phyloP scores from a whole-genome alignment of 805 yeast species.

The Yarrowia sp. region DNA sequence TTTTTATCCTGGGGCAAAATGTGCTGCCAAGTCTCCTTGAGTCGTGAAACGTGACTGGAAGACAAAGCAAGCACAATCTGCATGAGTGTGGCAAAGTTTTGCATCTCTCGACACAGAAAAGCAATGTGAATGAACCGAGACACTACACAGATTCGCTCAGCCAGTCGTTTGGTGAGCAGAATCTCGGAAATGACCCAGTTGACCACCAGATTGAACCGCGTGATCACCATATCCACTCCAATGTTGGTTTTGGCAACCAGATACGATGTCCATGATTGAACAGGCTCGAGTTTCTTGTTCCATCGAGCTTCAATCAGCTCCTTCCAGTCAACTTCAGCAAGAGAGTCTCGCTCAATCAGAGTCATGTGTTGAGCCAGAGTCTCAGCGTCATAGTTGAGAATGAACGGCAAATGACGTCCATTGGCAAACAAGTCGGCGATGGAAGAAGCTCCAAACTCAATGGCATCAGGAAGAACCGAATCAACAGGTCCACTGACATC shows the following conservation, averaged over 20 bases:
- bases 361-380: slow-evolving; percentile 80
- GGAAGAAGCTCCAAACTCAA: slow-evolving; percentile 6
- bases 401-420: slow-evolving; percentile 74
- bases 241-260: slow-evolving; percentile 55
- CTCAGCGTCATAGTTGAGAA: slow-evolving; percentile 66
- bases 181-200: slow-evolving; percentile 93
- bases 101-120: slow-evolving; percentile 55
- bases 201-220: slow-evolving; percentile 83
- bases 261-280: slow-evolving; percentile 79
- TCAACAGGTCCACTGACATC: background rate
- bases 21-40: slow-evolving; percentile 70
- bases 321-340: slow-evolving; percentile 87
- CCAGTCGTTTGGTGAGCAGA: slow-evolving; percentile 59
- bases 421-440: slow-evolving; percentile 32
- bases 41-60: slow-evolving; percentile 56
- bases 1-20: slow-evolving; percentile 70
- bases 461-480: slow-evolving; percentile 3
- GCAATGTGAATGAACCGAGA: slow-evolving; percentile 88
- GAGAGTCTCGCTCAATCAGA: slow-evolving; percentile 76
- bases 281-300: slow-evolving; percentile 63
- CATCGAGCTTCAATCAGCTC: slow-evolving; percentile 76
- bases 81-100: slow-evolving; percentile 83
- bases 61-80: slow-evolving; percentile 81
- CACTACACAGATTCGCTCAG: slow-evolving; percentile 65
- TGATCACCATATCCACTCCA: slow-evolving; percentile 80